Evolutionary conservation across 164 flowering plant species (phyloP).

Genomic region (Euptelea pleiosperma): DNA sequence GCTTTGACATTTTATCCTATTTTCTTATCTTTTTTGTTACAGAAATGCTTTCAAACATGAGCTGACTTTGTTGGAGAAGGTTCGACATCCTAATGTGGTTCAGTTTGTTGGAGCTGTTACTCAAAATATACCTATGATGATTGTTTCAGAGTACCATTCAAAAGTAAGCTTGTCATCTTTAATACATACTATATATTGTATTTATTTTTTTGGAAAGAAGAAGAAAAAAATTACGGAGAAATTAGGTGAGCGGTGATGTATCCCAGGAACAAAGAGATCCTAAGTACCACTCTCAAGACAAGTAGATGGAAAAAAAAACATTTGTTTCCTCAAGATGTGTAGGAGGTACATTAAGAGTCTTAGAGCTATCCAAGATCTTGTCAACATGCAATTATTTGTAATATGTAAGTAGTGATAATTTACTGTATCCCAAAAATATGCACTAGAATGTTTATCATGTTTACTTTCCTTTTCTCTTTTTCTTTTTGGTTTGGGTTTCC

Average conservation of each 20-base stretch:
- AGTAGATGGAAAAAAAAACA: background rate
- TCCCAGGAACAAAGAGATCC: background rate
- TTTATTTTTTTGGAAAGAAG: too few relatives aligned
- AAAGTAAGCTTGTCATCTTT: slow-evolving; percentile 42
- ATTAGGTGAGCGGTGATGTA: too few relatives aligned
- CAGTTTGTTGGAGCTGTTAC: slow-evolving; percentile 99
- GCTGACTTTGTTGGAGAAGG: slow-evolving; percentile 69
- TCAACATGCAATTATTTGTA: too few relatives aligned
- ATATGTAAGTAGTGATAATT: too few relatives aligned
- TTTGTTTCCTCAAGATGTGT: background rate
- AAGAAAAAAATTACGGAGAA: too few relatives aligned
- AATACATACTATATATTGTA: too few relatives aligned
- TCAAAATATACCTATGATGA: slow-evolving; percentile 97
- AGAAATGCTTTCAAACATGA: slow-evolving; percentile 78
- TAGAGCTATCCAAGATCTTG: too few relatives aligned
- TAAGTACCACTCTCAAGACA: background rate
- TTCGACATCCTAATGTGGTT: slow-evolving; percentile 91
- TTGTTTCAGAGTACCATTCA: slow-evolving; percentile 81
- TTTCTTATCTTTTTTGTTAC: slow-evolving; percentile 15
- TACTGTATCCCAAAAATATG: background rate
- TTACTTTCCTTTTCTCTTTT: background rate
- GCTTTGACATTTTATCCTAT: background rate
- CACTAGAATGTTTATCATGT: background rate
- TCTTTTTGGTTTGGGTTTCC: background rate
- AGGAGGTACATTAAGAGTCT: too few relatives aligned